These are phyloP conservation scores for Colletotrichum neosansevieriae DNA, from an alignment of 2,329 filamentous ascomycete genomes.

Conservation along the genomic window DNA sequence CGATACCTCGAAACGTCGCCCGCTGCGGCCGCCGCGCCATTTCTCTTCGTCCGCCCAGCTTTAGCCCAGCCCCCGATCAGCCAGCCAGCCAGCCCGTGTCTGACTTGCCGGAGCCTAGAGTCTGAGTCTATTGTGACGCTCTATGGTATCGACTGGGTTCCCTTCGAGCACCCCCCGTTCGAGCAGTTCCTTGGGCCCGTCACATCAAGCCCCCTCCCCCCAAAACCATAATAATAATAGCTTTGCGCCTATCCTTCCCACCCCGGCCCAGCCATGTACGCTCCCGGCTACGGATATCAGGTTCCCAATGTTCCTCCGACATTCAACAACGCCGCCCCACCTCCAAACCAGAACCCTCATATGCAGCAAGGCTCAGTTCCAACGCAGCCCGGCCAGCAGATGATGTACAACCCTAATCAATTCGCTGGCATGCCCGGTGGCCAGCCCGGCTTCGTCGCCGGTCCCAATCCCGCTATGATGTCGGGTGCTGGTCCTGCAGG, in stretches of 20 bases:
- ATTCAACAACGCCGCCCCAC: constrained; percentile 63
- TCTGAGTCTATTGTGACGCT: constrained; percentile 36
- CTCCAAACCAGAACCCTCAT: constrained; percentile 57
- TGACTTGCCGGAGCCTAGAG: constrained; percentile 23
- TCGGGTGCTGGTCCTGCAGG: constrained; percentile 63
- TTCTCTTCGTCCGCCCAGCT: constrained; percentile 26
- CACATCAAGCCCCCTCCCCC: constrained; percentile 24
- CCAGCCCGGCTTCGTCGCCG: constrained; percentile 63
- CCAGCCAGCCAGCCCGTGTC: constrained; percentile 19
- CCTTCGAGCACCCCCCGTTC: constrained; percentile 23
- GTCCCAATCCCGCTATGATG: constrained; percentile 68
- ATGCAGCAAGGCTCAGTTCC: constrained; percentile 58
- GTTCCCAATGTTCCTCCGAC: constrained; percentile 62
- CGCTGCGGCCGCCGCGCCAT: constrained; percentile 30
- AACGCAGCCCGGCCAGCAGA: constrained; percentile 60
- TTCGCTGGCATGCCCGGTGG: constrained; percentile 61
- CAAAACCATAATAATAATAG: constrained; percentile 40
- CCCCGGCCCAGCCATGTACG: constrained; percentile 61
- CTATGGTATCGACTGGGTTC: constrained; percentile 22
- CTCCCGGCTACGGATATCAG: constrained; percentile 64
- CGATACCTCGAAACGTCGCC: constrained; percentile 33
- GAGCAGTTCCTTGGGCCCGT: constrained; percentile 23
- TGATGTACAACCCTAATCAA: constrained; percentile 72
- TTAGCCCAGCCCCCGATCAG: constrained; percentile 25
- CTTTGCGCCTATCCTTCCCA: constrained; percentile 34